Evolutionary conservation across 2,329 filamentous ascomycete species (phyloP), one percentile per base, ranked within the genome.

Genomic region (Penicillium sp.): DNA sequence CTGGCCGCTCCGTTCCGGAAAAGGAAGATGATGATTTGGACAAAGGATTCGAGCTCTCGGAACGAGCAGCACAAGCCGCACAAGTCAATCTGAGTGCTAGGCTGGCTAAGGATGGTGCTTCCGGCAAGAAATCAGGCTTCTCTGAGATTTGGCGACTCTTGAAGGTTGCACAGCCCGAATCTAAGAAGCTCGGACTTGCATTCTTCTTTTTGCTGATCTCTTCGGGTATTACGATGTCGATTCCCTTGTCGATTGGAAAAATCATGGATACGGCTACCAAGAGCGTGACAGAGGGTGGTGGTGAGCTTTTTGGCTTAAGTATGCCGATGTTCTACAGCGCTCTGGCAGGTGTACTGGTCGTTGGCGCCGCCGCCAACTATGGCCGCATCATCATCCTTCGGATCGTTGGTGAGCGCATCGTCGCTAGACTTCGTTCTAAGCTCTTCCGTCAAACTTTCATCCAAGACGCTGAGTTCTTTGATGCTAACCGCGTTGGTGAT

Each of bases 401-500:
- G 25, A 94, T 97, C 58, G 90, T 99, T 7, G 95, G 94, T 60
- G 94, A 99, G 75, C 85, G 94, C 41, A 94, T 99, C 55, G 94
- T 99, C 51, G 88, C 93, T 11, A 85, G 93, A 64, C 81, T 99
- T 53, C 86, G 94, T 57, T 93, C 92, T 15, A 89, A 91, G 69
- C 85, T 99, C 4, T 99, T 96, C 77, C 86, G 91, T 62, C 86
- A 89, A 61, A 99, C 94, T 0, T 96, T 95, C 66, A 83, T 94
- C n/a, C 94, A 99, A 73, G 94, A 99, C 73, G 94, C 94, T 55
- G 94, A 97, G 69, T 99, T 99, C 78, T 99, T 99, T 69, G 94
- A 99, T 71, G 94, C 94, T 37, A 99, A 99, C 76, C 85, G 94
- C 25, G 92, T 97, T 25, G 94, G 94, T 72, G 94, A 99, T 71